These are phyloP conservation scores for Lunularia cruciata DNA, from an alignment of 225 moss, liverwort and hornwort species.

Conservation along the genomic window DNA sequence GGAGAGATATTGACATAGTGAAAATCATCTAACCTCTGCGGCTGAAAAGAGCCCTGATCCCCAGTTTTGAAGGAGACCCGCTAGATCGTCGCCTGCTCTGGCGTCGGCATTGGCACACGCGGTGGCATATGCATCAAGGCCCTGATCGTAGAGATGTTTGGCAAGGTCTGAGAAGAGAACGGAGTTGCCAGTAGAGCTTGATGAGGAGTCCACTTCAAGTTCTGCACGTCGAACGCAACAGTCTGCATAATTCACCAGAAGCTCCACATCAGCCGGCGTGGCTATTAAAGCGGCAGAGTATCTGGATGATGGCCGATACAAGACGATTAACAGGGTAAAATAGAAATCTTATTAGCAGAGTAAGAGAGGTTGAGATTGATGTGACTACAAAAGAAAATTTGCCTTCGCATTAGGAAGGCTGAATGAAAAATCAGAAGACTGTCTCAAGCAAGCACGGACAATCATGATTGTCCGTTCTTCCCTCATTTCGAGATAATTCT, in stretches of 20 bases:
- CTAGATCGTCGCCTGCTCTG: constrained; percentile 77
- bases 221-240: constrained; percentile 73
- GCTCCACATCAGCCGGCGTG: constrained; percentile 77
- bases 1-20: too few relatives aligned
- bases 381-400: too few relatives aligned
- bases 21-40: constrained; percentile 48
- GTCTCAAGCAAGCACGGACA: too few relatives aligned
- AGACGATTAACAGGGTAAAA: too few relatives aligned
- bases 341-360: too few relatives aligned
- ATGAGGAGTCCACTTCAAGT: constrained; percentile 46
- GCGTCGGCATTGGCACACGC: constrained; percentile 83
- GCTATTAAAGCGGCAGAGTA: constrained; percentile 56
- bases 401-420: too few relatives aligned
- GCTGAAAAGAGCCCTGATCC: constrained; percentile 65
- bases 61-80: constrained; percentile 82
- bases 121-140: constrained; percentile 52
- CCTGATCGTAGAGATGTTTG: constrained; percentile 58
- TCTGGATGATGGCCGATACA: too few relatives aligned
- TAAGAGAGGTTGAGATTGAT: too few relatives aligned
- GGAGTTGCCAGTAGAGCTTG: neutral
- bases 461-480: too few relatives aligned
- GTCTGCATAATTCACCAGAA: constrained; percentile 77
- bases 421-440: too few relatives aligned
- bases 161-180: constrained; percentile 38
- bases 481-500: neutral